Base-by-base conservation (phyloP, 768 basidiomycete species). In the Amanita subjunquillea region DNA sequence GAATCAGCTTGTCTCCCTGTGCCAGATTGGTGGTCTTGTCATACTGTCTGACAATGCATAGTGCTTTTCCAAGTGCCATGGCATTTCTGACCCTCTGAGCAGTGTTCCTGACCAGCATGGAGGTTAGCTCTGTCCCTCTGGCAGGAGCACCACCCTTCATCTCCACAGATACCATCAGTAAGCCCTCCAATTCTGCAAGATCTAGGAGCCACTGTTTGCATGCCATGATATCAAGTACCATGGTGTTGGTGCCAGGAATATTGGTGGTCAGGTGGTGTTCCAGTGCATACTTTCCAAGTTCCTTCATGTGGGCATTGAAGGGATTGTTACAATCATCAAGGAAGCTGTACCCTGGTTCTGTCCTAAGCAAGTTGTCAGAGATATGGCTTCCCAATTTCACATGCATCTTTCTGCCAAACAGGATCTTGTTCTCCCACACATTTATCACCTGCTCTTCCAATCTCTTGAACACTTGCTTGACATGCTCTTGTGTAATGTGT, bases 1-100 rank as follows among this genome's bases (percentile, higher is more conserved):
- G 68, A 12, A 68, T 63, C 5, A 65, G 55, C 32, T 59, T 62
- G 44, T 65, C 58, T 2, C 44, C 6, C 13, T 54, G 48, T 10
- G 55, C 50, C n/a, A 58, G 34, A 2, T 55, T n/a, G 7, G 48
- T 56, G 0, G 53, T 55, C 48, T 66, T 62, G 36, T 55, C 51
- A 40, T 61, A 63, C 2, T 47, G 46, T 17, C 56, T 46, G 1
- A 64, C 34, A 1, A 66, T 45, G 0, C 53, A 45, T 1, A 58
- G 15, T 43, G 60, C 48, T 2, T 58, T 41, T 1, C 55, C 60
- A 27, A 65, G 54, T 2, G 53, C 56, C 4, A 60, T 40, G 13
- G 55, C 32, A 39, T 59, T 59, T 0, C 60, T 53, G 3, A 52
- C 25, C 0, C 56, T 45, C 6, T 39, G 45, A 1, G 49, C 15